phyloP scores from a whole-genome alignment of 306 rosid genomes.

The Ammopiptanthus mongolicus region DNA sequence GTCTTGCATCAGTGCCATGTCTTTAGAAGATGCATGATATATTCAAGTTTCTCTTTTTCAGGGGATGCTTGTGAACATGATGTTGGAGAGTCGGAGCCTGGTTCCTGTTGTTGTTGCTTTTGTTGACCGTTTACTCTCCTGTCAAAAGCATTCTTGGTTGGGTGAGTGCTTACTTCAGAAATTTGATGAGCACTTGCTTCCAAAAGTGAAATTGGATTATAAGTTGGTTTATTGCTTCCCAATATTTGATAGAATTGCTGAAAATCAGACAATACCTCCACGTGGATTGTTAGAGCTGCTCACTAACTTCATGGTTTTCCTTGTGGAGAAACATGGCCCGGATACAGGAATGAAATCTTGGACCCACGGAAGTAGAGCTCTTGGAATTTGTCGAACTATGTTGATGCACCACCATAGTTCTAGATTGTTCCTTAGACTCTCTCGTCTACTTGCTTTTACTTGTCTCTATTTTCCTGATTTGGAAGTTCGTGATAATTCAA shows the following conservation, averaged over 20 bases:
- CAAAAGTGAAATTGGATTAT: constrained; percentile 73
- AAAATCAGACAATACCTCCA: constrained; percentile 77
- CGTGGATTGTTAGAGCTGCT: constrained; percentile 69
- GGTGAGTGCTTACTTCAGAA: constrained; percentile 90
- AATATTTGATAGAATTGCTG: constrained; percentile 79
- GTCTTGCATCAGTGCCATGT: not conserved
- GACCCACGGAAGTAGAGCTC: constrained; percentile 94
- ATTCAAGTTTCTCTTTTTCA: constrained; percentile 31
- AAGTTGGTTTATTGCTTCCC: constrained; percentile 74
- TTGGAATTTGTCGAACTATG: constrained; percentile 85
- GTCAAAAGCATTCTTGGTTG: constrained; percentile 79
- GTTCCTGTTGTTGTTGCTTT: constrained; percentile 85
- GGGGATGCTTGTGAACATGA: constrained; percentile 76
- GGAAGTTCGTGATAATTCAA: constrained; percentile 95
- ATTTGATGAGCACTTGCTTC: constrained; percentile 81
- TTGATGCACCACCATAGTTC: constrained; percentile 87
- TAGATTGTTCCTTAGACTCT: constrained; percentile 74
- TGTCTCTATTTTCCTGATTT: constrained; percentile 89
- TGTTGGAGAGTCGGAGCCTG: constrained; percentile 63
- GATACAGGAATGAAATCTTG: constrained; percentile 71
- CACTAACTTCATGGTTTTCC: constrained; percentile 71
- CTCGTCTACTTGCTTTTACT: constrained; percentile 75
- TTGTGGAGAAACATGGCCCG: constrained; percentile 86
- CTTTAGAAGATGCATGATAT: not conserved
- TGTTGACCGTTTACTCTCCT: constrained; percentile 71